Conservation (phyloP, 371 early-diverging fungal genomes). For the Apophysomyces trapeziformis region DNA sequence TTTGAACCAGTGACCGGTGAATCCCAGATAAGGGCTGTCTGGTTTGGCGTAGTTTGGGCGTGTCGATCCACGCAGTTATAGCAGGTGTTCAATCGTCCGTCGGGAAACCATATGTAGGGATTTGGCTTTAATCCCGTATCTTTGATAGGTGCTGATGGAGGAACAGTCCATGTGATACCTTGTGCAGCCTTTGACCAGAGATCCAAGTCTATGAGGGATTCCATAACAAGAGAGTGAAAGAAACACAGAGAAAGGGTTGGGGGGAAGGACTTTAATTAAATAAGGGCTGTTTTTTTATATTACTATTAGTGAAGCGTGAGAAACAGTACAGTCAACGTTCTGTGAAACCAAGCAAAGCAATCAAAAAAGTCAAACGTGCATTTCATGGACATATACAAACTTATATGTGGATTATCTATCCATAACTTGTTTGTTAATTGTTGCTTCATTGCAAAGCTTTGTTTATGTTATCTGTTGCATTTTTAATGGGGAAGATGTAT, state of each 20-base stretch:
- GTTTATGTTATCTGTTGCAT: no score
- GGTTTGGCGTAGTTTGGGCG: constrained; percentile 46
- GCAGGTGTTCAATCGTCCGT: constrained; percentile 84
- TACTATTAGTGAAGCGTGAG: background rate
- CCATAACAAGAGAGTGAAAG: constrained; percentile 6
- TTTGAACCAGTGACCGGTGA: constrained; percentile 68
- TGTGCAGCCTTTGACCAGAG: constrained; percentile 41
- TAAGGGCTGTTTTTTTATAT: background rate
- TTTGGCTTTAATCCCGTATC: constrained; percentile 25
- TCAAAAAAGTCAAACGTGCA: background rate
- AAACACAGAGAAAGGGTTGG: background rate
- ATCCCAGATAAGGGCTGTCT: constrained; percentile 80
- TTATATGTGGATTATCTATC: no score
- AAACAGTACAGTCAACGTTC: background rate
- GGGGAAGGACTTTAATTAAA: background rate
- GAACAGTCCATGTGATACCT: constrained; percentile 44
- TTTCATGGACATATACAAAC: no score
- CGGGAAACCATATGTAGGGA: constrained; percentile 69
- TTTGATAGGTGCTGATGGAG: constrained; percentile 35
- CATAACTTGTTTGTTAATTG: no score
- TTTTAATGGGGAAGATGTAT: background rate
- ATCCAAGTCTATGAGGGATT: constrained; percentile 19
- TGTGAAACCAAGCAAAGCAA: constrained; percentile 5
- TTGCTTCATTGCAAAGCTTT: no score
- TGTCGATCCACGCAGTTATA: constrained; percentile 95